phyloP scores from a whole-genome alignment of 73 alveolate species.

The Breviolum minutum region DNA sequence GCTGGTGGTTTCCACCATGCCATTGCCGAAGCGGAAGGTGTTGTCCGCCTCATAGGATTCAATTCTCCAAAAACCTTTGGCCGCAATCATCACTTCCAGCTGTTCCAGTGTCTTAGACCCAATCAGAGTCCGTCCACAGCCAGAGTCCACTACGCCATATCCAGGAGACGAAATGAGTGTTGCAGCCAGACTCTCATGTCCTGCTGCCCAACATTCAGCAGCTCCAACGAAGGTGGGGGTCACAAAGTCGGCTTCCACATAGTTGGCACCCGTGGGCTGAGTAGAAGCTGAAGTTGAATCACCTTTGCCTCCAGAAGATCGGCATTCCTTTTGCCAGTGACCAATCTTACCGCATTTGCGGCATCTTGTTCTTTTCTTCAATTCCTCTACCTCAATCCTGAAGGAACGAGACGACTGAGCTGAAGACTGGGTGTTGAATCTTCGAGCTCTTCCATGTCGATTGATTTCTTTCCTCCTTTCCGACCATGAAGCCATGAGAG shows the following conservation, averaged over 20 bases:
- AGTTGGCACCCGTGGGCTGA: not conserved
- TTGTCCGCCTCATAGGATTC: not conserved
- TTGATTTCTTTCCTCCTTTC: not conserved
- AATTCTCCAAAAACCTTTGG: not conserved
- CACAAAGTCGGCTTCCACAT: not conserved
- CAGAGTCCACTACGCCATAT: not conserved
- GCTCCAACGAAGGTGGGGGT: constrained; percentile 9
- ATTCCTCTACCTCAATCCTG: not conserved
- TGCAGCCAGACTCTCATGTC: not conserved
- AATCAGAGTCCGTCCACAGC: constrained; percentile 10
- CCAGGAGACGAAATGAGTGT: not conserved
- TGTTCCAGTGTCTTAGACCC: not conserved
- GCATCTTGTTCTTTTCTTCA: not conserved
- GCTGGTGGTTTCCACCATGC: not conserved
- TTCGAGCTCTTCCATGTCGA: not conserved
- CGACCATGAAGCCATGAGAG: not conserved
- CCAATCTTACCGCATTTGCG: not conserved
- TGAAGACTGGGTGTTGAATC: not conserved
- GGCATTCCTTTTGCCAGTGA: not conserved
- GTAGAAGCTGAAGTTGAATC: not conserved
- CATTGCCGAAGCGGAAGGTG: not conserved
- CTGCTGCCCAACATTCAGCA: not conserved
- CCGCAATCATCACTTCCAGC: not conserved
- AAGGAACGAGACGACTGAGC: not conserved
- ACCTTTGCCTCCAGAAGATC: not conserved